Percentiles rank a stretch among this genome's conserved stretches.
Evolutionary conservation across 177 flowering plant genomes (phyloP).

Genomic region (Tripterygium wilfordii): DNA sequence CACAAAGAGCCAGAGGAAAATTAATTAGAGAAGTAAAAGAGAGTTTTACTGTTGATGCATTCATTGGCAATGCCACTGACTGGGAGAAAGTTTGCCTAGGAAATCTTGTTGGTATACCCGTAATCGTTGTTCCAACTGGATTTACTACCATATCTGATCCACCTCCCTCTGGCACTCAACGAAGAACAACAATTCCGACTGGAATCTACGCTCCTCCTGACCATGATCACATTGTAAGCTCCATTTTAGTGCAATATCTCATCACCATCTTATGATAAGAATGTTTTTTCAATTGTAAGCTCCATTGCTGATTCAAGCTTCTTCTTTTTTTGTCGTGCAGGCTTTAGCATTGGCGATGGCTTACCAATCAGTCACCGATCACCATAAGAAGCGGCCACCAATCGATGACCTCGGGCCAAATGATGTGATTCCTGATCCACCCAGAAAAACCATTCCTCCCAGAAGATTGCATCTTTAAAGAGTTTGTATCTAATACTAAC

Average conservation of each 20-base stretch:
- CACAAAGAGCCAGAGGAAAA: slow-evolving; percentile 87
- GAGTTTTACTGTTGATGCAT: slow-evolving; percentile 79
- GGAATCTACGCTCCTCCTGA: slow-evolving; percentile 90
- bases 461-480: slow-evolving; percentile 11
- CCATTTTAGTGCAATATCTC: neutral
- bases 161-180: slow-evolving; percentile 35
- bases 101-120: slow-evolving; percentile 88
- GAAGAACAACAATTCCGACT: slow-evolving; percentile 64
- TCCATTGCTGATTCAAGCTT: too few relatives aligned
- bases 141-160: slow-evolving; percentile 43
- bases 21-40: slow-evolving; percentile 61
- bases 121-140: slow-evolving; percentile 78
- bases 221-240: slow-evolving; percentile 75
- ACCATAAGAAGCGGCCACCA: slow-evolving; percentile 87
- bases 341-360: slow-evolving; percentile 91
- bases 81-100: slow-evolving; percentile 94
- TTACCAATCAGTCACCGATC: slow-evolving; percentile 78
- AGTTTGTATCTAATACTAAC: neutral
- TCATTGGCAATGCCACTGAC: slow-evolving; percentile 81
- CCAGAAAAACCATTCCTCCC: slow-evolving; percentile 14
- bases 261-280: too few relatives aligned
- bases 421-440: slow-evolving; percentile 41
- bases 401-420: slow-evolving; percentile 59
- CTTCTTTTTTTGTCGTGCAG: too few relatives aligned
- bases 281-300: neutral